Evolutionary conservation across 352 stramenopile species (phyloP).

Genomic region (Pythium dissotocum): DNA sequence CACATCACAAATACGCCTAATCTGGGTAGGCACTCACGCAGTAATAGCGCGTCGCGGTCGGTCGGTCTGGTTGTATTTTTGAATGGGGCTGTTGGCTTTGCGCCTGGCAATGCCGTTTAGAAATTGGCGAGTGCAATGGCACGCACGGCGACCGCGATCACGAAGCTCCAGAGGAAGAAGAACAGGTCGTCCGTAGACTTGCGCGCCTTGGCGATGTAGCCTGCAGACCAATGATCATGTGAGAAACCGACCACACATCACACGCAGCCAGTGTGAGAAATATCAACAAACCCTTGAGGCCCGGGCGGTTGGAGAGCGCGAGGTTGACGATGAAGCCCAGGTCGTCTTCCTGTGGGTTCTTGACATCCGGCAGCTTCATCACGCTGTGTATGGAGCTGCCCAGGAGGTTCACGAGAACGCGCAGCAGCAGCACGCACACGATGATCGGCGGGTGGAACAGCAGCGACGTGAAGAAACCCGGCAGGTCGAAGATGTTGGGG

Average conservation of each 20-base stretch:
- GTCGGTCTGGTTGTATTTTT: conserved; percentile 2
- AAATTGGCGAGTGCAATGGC: conserved; percentile 15
- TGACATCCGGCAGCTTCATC: conserved; percentile 59
- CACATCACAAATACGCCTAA: background rate
- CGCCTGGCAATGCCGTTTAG: background rate
- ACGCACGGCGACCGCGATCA: conserved; percentile 48
- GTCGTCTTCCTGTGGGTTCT: conserved; percentile 63
- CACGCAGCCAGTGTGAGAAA: no score
- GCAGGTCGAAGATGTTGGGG: conserved; percentile 54
- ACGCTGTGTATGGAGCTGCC: conserved; percentile 38
- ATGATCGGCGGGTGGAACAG: conserved; percentile 64
- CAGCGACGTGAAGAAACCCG: conserved; percentile 49
- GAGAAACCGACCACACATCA: no score
- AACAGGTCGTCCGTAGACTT: conserved; percentile 77
- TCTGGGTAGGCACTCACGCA: background rate
- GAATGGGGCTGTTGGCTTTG: background rate
- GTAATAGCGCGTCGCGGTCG: background rate
- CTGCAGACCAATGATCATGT: conserved; percentile 32
- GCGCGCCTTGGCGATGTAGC: conserved; percentile 62
- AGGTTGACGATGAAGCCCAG: conserved; percentile 69
- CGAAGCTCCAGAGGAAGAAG: conserved; percentile 69
- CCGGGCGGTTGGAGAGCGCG: conserved; percentile 51
- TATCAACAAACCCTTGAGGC: conserved; percentile 54
- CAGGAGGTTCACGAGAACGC: conserved; percentile 48
- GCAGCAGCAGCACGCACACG: conserved; percentile 57